phyloP scores from a whole-genome alignment of 352 stramenopile species.

The Pythium oligandrum region DNA sequence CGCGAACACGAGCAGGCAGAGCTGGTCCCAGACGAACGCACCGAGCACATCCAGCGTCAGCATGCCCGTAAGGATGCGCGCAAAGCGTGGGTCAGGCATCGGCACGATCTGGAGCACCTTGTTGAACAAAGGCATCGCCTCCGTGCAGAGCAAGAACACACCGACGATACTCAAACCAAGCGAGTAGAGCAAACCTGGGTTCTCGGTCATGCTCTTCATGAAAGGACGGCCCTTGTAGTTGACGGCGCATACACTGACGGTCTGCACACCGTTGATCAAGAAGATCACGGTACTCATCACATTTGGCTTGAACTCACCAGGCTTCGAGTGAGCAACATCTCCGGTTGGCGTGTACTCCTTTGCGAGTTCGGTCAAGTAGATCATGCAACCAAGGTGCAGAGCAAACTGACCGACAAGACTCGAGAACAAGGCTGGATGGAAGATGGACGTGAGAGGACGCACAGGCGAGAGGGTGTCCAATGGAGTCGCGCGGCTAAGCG shows the following conservation, averaged over 20 bases:
- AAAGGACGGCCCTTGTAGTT: conserved; percentile 99
- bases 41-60: conserved; percentile 82
- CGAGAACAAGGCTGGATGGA: conserved; percentile 90
- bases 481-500: conserved; percentile 90
- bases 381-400: conserved; percentile 93
- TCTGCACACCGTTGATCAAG: conserved; percentile 93
- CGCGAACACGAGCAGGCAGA: conserved; percentile 81
- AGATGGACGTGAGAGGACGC: conserved; percentile 94
- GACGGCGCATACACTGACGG: conserved; percentile 97
- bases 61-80: conserved; percentile 72
- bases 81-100: conserved; percentile 85
- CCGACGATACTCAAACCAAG: conserved; percentile 81
- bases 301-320: conserved; percentile 96
- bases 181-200: conserved; percentile 93
- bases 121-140: conserved; percentile 90
- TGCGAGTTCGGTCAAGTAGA: conserved; percentile 88
- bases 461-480: conserved; percentile 91
- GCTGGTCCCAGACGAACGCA: conserved; percentile 82
- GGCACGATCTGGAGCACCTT: conserved; percentile 90
- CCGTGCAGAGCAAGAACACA: conserved; percentile 90
- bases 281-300: conserved; percentile 99
- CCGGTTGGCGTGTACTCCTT: conserved; percentile 88
- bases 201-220: conserved; percentile 97
- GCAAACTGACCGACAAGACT: conserved; percentile 95
- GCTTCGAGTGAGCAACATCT: conserved; percentile 64